Evolutionary conservation across 768 basidiomycete genomes (phyloP).

Genomic region (Trametes maxima): DNA sequence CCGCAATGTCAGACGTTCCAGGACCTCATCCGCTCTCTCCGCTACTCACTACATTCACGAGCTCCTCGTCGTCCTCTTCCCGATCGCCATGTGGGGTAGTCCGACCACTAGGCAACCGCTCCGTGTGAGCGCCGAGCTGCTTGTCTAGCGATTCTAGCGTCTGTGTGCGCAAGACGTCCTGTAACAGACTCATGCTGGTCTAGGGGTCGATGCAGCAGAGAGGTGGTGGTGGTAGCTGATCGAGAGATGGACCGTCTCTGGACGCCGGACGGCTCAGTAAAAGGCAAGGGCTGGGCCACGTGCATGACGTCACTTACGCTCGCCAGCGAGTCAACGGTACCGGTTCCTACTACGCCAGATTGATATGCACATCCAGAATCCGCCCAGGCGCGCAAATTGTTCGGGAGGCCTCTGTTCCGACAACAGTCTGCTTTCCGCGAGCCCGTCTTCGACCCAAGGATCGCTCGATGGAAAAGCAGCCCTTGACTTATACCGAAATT

Average conservation of each 20-base stretch:
- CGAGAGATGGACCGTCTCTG: conserved; percentile 3
- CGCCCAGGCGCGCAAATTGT: too few species aligned
- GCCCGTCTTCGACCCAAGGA: too few species aligned
- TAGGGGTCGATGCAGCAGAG: not conserved
- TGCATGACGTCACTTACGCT: conserved; percentile 18
- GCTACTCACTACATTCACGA: conserved; percentile 68
- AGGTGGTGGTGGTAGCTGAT: conserved; percentile 19
- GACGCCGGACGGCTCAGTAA: not conserved
- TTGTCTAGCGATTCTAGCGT: conserved; percentile 40
- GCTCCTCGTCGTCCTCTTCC: conserved; percentile 62
- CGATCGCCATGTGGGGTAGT: conserved; percentile 37
- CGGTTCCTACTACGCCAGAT: too few species aligned
- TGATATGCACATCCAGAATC: too few species aligned
- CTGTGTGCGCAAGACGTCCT: conserved; percentile 66
- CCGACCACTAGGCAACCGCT: conserved; percentile 14
- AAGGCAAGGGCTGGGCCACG: not conserved
- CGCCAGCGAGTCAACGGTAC: not conserved
- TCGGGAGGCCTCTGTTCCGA: too few species aligned
- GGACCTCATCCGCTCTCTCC: not conserved
- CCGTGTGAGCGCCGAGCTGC: conserved; percentile 21
- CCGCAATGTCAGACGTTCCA: conserved; percentile 5
- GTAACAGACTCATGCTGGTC: conserved; percentile 57
- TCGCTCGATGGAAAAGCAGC: too few species aligned
- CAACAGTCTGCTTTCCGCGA: too few species aligned
- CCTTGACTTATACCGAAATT: too few species aligned